Evolutionary conservation across 495 filamentous ascomycete genomes (phyloP).

Genomic region (Saxophila tyrrhenica): DNA sequence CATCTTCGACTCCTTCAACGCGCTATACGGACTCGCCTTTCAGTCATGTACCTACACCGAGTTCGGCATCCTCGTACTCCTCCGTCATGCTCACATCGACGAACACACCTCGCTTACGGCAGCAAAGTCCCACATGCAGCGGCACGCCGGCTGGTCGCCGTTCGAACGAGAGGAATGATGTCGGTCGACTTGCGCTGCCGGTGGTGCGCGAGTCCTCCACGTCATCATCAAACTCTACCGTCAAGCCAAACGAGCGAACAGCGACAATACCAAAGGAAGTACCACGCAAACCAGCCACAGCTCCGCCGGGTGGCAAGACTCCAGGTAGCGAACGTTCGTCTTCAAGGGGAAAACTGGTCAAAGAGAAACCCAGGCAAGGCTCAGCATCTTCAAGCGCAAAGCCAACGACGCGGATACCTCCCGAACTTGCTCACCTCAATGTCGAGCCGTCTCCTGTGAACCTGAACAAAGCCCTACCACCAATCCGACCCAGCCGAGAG

Average conservation of each 20-base stretch:
- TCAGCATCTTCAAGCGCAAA: background rate
- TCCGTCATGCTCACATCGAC: slow-evolving; percentile 61
- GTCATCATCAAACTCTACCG: slow-evolving; percentile 32
- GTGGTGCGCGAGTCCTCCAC: slow-evolving; percentile 47
- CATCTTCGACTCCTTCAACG: slow-evolving; percentile 66
- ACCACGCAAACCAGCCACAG: slow-evolving; percentile 1
- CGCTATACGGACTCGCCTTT: slow-evolving; percentile 90
- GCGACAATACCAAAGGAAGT: slow-evolving; percentile 2
- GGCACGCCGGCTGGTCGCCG: slow-evolving; percentile 31
- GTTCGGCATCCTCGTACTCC: slow-evolving; percentile 93
- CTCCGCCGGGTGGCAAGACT: background rate
- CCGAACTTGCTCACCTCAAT: slow-evolving; percentile 32
- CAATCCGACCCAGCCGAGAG: slow-evolving; percentile 62
- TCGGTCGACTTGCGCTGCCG: slow-evolving; percentile 43
- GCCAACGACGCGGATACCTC: slow-evolving; percentile 22
- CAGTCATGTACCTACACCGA: slow-evolving; percentile 84
- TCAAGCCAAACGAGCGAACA: slow-evolving; percentile 15
- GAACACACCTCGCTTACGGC: slow-evolving; percentile 34
- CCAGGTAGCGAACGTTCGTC: background rate
- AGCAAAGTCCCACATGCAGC: slow-evolving; percentile 6
- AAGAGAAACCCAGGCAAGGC: background rate
- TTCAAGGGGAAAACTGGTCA: background rate
- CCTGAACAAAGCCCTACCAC: slow-evolving; percentile 18
- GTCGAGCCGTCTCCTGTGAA: slow-evolving; percentile 16
- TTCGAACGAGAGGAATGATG: slow-evolving; percentile 28